Evolutionary conservation across 2,329 filamentous ascomycete genomes (phyloP).

Genomic region (Cordyceps cateniannulata): DNA sequence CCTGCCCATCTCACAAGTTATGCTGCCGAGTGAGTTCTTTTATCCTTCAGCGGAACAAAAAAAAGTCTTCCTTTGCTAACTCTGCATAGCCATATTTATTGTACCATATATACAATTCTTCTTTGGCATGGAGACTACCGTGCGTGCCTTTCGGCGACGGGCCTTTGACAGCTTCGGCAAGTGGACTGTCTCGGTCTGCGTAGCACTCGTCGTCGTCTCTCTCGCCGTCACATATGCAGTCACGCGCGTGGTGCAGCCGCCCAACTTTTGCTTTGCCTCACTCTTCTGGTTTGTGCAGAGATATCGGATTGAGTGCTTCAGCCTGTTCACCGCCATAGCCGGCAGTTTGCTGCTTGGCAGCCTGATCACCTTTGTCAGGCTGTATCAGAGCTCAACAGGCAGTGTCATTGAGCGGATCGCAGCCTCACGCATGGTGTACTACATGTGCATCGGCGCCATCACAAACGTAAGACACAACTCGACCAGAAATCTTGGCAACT

Average conservation of each 20-base stretch:
- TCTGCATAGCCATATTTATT: conserved; percentile 53
- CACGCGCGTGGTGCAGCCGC: conserved; percentile 47
- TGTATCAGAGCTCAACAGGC: conserved; percentile 48
- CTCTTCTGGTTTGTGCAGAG: conserved; percentile 60
- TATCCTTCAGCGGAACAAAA: background rate
- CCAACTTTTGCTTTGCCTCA: conserved; percentile 58
- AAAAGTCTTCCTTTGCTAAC: background rate
- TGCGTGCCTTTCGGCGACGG: conserved; percentile 46
- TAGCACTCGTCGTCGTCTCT: conserved; percentile 43
- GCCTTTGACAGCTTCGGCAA: conserved; percentile 53
- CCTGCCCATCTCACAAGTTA: conserved; percentile 46
- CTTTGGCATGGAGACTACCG: conserved; percentile 55
- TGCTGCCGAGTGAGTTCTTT: conserved; percentile 48
- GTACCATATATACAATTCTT: conserved; percentile 59
- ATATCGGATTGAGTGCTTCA: conserved; percentile 53
- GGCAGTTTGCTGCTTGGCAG: conserved; percentile 43
- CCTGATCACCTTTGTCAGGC: conserved; percentile 48
- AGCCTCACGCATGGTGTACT: conserved; percentile 66
- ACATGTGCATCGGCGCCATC: conserved; percentile 49
- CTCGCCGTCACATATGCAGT: conserved; percentile 52
- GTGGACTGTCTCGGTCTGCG: conserved; percentile 54
- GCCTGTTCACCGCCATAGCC: conserved; percentile 45
- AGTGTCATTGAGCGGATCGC: conserved; percentile 54
- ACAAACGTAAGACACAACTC: conserved; percentile 44
- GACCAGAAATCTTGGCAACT: no score